Conservation (phyloP, 352 stramenopile species). For the Phytopythium mirpurense region DNA sequence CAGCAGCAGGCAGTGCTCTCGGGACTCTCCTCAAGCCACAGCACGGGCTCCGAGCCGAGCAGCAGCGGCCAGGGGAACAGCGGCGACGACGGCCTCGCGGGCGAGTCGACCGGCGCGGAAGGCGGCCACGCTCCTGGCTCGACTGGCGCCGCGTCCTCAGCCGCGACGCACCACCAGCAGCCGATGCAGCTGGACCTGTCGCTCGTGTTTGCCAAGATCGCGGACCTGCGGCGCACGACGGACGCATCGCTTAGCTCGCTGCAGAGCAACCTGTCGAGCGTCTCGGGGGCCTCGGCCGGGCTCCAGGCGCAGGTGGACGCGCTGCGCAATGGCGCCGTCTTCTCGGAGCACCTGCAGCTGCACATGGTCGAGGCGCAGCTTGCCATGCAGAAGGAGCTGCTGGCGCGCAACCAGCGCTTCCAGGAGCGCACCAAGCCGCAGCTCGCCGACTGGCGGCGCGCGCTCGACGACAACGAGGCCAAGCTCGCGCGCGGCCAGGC, state of each 20-base stretch:
- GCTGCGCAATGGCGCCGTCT: slow-evolving; percentile 41
- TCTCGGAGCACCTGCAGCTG: slow-evolving; percentile 51
- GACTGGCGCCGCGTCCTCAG: too few relatives aligned
- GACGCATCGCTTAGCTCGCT: slow-evolving; percentile 53
- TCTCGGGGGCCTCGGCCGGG: slow-evolving; percentile 26
- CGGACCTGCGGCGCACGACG: slow-evolving; percentile 54
- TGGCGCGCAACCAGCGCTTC: slow-evolving; percentile 61
- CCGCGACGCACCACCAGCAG: slow-evolving; percentile 11
- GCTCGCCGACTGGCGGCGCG: slow-evolving; percentile 62
- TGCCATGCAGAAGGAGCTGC: slow-evolving; percentile 60
- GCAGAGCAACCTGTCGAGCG: slow-evolving; percentile 39
- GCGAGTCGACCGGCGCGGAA: slow-evolving; percentile 4
- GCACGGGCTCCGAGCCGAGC: slow-evolving; percentile 5
- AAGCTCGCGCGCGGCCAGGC: slow-evolving; percentile 47
- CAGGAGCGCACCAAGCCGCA: slow-evolving; percentile 64
- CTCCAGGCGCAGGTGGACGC: slow-evolving; percentile 54
- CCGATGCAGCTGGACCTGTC: slow-evolving; percentile 54
- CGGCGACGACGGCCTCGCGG: not conserved
- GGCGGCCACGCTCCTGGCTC: not conserved
- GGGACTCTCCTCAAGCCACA: not conserved
- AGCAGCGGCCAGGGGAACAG: not conserved
- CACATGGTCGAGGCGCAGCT: slow-evolving; percentile 49
- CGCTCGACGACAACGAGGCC: slow-evolving; percentile 54
- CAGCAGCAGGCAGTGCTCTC: slow-evolving; percentile 41
- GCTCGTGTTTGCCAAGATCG: slow-evolving; percentile 77